A percentile compares a stretch with the other conserved stretches of the same genome.
phyloP scores from a whole-genome alignment of 371 early-diverging fungal genomes.

The Mycotypha africana region DNA sequence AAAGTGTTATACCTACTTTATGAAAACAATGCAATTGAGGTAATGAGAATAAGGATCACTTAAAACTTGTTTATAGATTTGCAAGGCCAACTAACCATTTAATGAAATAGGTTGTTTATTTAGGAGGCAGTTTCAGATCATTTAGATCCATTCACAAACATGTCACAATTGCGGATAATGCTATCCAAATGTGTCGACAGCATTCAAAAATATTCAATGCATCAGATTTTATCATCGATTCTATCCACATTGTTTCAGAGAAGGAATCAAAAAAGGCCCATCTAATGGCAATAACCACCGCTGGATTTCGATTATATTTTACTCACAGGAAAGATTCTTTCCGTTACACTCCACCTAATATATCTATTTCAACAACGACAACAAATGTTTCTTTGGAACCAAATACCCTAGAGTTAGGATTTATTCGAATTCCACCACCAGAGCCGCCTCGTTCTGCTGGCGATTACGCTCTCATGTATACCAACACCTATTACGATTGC shows the following conservation, averaged over 20 bases:
- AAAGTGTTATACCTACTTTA: slow-evolving; percentile 67
- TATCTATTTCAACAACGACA: neutral
- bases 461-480: neutral
- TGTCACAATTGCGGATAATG: slow-evolving; percentile 41
- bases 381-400: slow-evolving; percentile 15
- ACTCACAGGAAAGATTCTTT: slow-evolving; percentile 33
- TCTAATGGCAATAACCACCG: slow-evolving; percentile 65
- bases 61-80: no score
- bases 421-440: slow-evolving; percentile 73
- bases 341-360: slow-evolving; percentile 8
- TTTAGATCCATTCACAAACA: slow-evolving; percentile 33
- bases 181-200: slow-evolving; percentile 44
- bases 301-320: slow-evolving; percentile 75
- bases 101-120: slow-evolving; percentile 19
- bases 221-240: slow-evolving; percentile 46
- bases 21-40: slow-evolving; percentile 64
- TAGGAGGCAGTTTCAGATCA: slow-evolving; percentile 11
- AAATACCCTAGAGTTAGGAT: slow-evolving; percentile 57
- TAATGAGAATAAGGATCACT: no score
- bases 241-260: slow-evolving; percentile 60
- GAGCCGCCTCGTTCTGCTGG: neutral
- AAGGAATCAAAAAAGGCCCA: slow-evolving; percentile 59
- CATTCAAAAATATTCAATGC: slow-evolving; percentile 30
- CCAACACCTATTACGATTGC: slow-evolving; percentile 10
- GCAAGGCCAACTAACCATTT: neutral